Base-by-base conservation (phyloP, 1,284 basidiomycete genomes). In the Macrocystidia cucumis region DNA sequence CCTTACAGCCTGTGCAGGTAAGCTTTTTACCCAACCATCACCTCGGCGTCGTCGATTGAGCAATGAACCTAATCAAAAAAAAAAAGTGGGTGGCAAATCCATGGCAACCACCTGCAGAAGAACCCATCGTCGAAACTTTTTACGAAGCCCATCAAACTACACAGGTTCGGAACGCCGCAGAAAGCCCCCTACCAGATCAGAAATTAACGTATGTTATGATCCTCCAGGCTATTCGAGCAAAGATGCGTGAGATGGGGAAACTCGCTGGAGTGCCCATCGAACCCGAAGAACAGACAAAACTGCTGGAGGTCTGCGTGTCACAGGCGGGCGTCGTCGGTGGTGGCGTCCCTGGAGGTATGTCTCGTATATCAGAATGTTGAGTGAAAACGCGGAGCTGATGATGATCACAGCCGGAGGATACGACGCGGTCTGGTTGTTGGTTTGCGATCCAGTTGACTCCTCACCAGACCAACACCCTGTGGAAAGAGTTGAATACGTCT, bases 371-470 rank as follows among this genome's bases (percentile, higher is more conserved):
- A n/a, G n/a, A n/a, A n/a, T n/a, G n/a, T n/a, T n/a, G n/a, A n/a
- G n/a, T n/a, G n/a, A n/a, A n/a, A n/a, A n/a, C n/a, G n/a, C n/a
- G n/a, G n/a, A n/a, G n/a, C n/a, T n/a, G n/a, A n/a, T n/a, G n/a
- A n/a, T n/a, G n/a, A n/a, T n/a, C n/a, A n/a, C 35, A 91, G 91
- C 96, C 18, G 96, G 96, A 3, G 96, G 96, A 1, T 98, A 89
- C 56, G 96, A 99, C 54, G 96, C 96, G 1, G 75, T 98, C 37
- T 98, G 91, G 85, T 65, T 98, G 5, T 74, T 98, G 9, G 73
- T 90, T 4, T 72, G 84, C 46, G 82, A 89, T 37, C 77, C 82
- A 4, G 51, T 62, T 4, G 63, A 63, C 39, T 55, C 56, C 22
- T 55, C 62, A 33, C 62, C 63, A 28, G 60, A 63, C 37, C 55